phyloP scores from a whole-genome alignment of 2,329 filamentous ascomycete genomes.

The Sporothrix protearum region DNA sequence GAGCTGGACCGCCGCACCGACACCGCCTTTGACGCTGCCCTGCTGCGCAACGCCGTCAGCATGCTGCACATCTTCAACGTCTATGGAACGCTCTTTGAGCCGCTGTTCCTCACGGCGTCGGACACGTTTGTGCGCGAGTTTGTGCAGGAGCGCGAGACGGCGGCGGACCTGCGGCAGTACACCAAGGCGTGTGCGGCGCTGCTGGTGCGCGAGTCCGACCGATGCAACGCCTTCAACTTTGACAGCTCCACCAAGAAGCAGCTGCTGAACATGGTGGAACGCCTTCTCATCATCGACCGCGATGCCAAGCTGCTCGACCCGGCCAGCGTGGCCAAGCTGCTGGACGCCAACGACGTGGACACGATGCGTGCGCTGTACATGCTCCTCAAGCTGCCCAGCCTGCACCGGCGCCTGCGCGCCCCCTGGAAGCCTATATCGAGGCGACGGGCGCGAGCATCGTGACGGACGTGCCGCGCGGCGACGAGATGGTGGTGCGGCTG shows the following conservation, averaged over 20 bases:
- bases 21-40: conserved; percentile 54
- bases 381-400: conserved; percentile 66
- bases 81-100: conserved; percentile 78
- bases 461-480: conserved; percentile 70
- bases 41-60: conserved; percentile 72
- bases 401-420: conserved; percentile 65
- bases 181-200: conserved; percentile 66
- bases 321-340: conserved; percentile 65
- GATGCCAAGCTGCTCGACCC: conserved; percentile 62
- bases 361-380: conserved; percentile 75
- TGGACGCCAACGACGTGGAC: conserved; percentile 65
- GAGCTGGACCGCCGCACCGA: conserved; percentile 63
- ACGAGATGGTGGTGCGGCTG: conserved; percentile 82
- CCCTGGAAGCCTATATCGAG: conserved; percentile 78
- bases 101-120: conserved; percentile 65
- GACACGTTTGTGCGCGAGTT: conserved; percentile 65
- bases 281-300: conserved; percentile 66
- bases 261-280: conserved; percentile 69
- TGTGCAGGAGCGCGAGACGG: conserved; percentile 61
- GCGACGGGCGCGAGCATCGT: conserved; percentile 73
- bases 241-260: conserved; percentile 78
- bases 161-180: conserved; percentile 65
- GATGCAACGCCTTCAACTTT: conserved; percentile 77
- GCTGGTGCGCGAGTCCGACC: conserved; percentile 66
- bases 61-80: conserved; percentile 83